Evolutionary conservation across 2,329 filamentous ascomycete species (phyloP).

Genomic region (Colletotrichum tofieldiae): DNA sequence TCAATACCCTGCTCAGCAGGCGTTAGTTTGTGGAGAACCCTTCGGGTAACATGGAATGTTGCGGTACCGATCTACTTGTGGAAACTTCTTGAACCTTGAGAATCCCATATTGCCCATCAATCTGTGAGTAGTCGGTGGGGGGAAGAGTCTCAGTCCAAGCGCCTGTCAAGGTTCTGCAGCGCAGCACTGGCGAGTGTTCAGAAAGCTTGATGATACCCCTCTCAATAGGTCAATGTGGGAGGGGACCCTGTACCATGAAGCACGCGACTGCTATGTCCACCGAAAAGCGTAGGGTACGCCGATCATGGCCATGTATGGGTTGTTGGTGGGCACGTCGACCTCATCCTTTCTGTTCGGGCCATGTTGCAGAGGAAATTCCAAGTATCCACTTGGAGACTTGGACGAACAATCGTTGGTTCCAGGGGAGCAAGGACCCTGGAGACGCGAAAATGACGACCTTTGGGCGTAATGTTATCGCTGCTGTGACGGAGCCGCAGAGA

Average conservation of each 20-base stretch:
- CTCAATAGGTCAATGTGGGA: background rate
- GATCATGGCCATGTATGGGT: background rate
- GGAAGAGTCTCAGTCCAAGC: background rate
- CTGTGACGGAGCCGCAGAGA: background rate
- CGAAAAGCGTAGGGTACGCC: conserved; percentile 11
- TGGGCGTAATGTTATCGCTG: background rate
- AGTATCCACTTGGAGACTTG: background rate
- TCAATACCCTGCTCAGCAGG: background rate
- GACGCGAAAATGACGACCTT: background rate
- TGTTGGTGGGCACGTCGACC: conserved; percentile 1
- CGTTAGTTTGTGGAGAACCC: background rate
- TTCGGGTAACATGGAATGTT: background rate
- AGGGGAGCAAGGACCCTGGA: background rate
- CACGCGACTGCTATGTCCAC: background rate
- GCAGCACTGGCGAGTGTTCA: background rate
- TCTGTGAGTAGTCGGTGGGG: background rate
- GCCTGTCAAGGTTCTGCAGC: conserved; percentile 22
- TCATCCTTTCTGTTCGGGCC: background rate
- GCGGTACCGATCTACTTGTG: background rate
- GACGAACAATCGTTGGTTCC: background rate
- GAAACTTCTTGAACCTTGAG: background rate
- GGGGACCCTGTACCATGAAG: conserved; percentile 10
- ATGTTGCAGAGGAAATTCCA: background rate
- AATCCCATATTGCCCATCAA: background rate
- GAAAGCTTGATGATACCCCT: conserved; percentile 9